phyloP scores from a whole-genome alignment of 352 stramenopile genomes.

The Pythium rishiriense region DNA sequence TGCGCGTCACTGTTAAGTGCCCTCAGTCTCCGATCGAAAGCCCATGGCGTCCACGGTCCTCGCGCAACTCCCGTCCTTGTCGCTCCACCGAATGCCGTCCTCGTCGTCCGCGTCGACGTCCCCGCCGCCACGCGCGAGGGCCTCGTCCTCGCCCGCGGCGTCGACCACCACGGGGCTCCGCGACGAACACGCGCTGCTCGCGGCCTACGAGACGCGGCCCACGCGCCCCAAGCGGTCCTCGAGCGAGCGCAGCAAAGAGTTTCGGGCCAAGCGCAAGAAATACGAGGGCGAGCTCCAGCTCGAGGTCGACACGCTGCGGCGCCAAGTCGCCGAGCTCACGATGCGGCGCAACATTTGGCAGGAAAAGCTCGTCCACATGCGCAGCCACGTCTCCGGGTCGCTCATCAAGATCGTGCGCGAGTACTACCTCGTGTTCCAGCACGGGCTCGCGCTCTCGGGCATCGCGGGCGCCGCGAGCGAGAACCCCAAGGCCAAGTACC shows the following conservation, averaged over 20 bases:
- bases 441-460: conserved; percentile 21
- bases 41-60: conserved; percentile 5
- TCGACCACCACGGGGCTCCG: conserved; percentile 9
- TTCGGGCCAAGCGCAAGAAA: conserved; percentile 34
- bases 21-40: conserved; percentile 5
- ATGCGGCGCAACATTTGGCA: conserved; percentile 28
- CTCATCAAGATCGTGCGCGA: conserved; percentile 29
- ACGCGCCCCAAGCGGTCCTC: conserved; percentile 28
- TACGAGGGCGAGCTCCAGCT: conserved; percentile 31
- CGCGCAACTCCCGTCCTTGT: background rate
- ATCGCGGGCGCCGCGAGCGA: background rate
- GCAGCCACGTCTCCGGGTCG: conserved; percentile 21
- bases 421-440: conserved; percentile 31
- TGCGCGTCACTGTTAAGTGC: conserved; percentile 1
- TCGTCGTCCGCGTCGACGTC: background rate
- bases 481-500: conserved; percentile 28
- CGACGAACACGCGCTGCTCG: conserved; percentile 26
- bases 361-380: conserved; percentile 28
- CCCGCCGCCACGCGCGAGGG: background rate
- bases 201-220: conserved; percentile 28
- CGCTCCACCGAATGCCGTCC: conserved; percentile 4
- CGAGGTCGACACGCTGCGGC: conserved; percentile 21
- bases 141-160: background rate
- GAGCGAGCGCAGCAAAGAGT: conserved; percentile 35
- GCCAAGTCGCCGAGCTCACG: conserved; percentile 30